phyloP scores from a whole-genome alignment of 306 rosid genomes.

The Sophora flavescens region DNA sequence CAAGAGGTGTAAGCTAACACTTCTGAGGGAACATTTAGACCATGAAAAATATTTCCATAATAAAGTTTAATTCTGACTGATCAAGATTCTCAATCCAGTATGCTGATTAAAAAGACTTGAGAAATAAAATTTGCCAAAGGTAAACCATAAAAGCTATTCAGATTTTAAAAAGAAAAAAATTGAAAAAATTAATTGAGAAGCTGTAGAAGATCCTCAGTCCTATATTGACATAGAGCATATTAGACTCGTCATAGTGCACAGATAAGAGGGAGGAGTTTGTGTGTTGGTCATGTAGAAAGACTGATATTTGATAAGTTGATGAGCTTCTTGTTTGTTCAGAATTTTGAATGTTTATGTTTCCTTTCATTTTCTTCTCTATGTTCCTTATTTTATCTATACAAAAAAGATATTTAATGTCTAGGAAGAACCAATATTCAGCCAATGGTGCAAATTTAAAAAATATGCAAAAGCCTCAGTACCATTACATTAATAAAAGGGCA shows the following conservation, averaged over 20 bases:
- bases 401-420: neutral
- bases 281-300: constrained; percentile 15
- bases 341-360: neutral
- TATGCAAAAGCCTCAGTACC: neutral
- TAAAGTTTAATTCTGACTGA: constrained; percentile 13
- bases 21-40: constrained; percentile 32
- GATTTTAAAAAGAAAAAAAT: neutral
- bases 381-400: too few species aligned
- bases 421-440: neutral
- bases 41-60: neutral
- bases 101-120: constrained; percentile 18
- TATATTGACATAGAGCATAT: constrained; percentile 12
- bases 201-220: constrained; percentile 15
- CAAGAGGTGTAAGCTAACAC: constrained; percentile 43
- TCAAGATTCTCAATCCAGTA: constrained; percentile 19
- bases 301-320: neutral
- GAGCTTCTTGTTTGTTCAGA: neutral
- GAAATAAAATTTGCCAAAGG: neutral
- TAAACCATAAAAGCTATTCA: neutral
- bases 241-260: neutral
- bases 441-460: neutral
- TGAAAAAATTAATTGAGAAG: neutral
- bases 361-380: constrained; percentile 20
- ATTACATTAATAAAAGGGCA: neutral
- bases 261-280: neutral